Base-by-base conservation (phyloP, 2,329 filamentous ascomycete species). In the Fusarium sp. region DNA sequence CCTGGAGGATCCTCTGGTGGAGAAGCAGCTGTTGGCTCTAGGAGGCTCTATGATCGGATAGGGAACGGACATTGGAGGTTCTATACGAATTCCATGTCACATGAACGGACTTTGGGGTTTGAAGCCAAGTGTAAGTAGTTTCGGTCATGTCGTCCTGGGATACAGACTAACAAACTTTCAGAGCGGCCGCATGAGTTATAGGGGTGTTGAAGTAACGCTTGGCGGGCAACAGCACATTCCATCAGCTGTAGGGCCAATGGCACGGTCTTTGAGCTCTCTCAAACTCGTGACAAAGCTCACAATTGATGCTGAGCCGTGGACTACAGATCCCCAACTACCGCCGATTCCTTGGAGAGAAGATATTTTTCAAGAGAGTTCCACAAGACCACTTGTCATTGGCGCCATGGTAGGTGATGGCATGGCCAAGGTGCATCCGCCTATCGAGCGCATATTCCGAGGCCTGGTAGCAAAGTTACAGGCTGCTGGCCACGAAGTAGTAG, bases 41-140 rank as follows among this genome's bases (percentile, higher is more conserved):
- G 49, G 23, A 3, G 49, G 20, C 1, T 55, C 57, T 1, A 10
- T 56, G 3, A 9, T 60, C 7, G 57, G 49, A 12, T 55, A 38
- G 48, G 57, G 57, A 11, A 56, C 30, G 15, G 57, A 56, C 7
- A 37, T 60, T 10, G 57, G 49, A 9, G 57, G 49, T 8, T 55
- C 49, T 5, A 45, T 60, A 18, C 23, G 57, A 0, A 44, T 44
- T 5, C 57, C 57, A 10, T 33, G 38, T 14, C 49, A 44, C 18
- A 55, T 60, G 57, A 44, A 44, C 12, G 57, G 57, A 2, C 18
- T 56, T 7, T 60, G 38, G 38, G 57, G 57, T 14, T 13, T 60
- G 14, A 56, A 60, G n/a, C 57, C 57, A 5, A 60, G 49, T 4
- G 57, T 38, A 44, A 30, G 57, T 20, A 3, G 1, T 17, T 4